Evolutionary conservation across 306 rosid species (phyloP), one percentile per base, ranked within the genome.

Genomic region (Castanopsis chinensis): DNA sequence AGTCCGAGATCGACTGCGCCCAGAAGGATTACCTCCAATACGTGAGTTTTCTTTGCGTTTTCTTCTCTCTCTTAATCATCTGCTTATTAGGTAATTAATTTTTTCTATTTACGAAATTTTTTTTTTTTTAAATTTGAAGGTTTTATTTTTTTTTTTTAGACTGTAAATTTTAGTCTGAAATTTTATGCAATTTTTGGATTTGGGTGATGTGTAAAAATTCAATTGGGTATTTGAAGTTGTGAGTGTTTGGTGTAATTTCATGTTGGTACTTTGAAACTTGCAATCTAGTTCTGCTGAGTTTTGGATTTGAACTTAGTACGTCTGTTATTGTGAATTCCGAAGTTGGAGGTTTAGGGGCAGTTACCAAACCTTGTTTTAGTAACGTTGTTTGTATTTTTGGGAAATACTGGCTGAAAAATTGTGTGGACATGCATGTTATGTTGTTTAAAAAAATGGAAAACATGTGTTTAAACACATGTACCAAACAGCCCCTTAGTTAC

Each of bases 1-100:
- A 91, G 43, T 72, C 89, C 59, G 97, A 87, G 88, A 89, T 94
- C 82, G 7, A 81, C 17, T 84, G 90, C 75, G 95, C 93, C 27
- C 63, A 80, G 53, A 89, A 83, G 73, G 77, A 81, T 12, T 80
- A 73, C 2, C 37, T 59, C 23, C 13, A 67, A 18, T 18, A 12
- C 9, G 80, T 87, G 19, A 78, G 79, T 65, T 60, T 30, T 64
- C 30, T 17, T 3, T 78, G 33, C 74, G 23, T n/a, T 27, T 80
- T 79, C 59, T 17, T 1, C 1, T 15, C 37, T 75, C 7, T 19
- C 20, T 30, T 27, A 0, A 1, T 2, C 18, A 1, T 41, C 45
- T 41, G 0, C 45, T 41, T 41, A 41, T 41, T 41, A 11, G 45
- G 11, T 41, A 0, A 41, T 41, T 41, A 41, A 41, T 41, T 41